Conservation (phyloP, 176 grass and related monocot genomes). For the Cymbopogon citratus region DNA sequence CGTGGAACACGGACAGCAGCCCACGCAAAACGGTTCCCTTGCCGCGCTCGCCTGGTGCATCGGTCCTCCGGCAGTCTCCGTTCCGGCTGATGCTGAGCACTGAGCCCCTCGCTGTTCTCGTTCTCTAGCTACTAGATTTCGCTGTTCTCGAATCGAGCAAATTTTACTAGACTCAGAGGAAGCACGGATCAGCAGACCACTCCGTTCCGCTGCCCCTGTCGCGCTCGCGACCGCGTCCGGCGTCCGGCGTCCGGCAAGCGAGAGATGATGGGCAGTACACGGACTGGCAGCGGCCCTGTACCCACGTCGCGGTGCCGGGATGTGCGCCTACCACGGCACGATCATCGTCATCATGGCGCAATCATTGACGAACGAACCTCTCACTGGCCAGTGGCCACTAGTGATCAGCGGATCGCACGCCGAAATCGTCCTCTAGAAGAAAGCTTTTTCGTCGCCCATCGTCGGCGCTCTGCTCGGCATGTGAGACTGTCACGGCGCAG, state of each 20-base stretch:
- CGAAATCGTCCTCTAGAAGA: background rate
- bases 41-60: background rate
- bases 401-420: background rate
- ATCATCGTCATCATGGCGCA: constrained; percentile 16
- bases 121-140: no score
- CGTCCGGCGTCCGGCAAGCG: no score
- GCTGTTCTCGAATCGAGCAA: no score
- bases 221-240: no score
- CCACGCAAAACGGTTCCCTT: background rate
- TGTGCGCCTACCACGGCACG: background rate
- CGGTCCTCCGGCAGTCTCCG: no score
- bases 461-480: background rate
- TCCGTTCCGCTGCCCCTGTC: no score
- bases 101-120: no score
- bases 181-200: no score
- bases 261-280: no score
- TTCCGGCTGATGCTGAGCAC: no score
- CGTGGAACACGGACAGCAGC: background rate
- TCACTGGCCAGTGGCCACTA: no score
- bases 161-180: no score
- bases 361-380: constrained; percentile 28
- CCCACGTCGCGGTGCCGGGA: background rate
- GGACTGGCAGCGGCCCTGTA: background rate
- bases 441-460: background rate
- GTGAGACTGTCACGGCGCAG: constrained; percentile 21